Evolutionary conservation across 305 asterid genomes (phyloP).

Genomic region (Rubia peregrina): DNA sequence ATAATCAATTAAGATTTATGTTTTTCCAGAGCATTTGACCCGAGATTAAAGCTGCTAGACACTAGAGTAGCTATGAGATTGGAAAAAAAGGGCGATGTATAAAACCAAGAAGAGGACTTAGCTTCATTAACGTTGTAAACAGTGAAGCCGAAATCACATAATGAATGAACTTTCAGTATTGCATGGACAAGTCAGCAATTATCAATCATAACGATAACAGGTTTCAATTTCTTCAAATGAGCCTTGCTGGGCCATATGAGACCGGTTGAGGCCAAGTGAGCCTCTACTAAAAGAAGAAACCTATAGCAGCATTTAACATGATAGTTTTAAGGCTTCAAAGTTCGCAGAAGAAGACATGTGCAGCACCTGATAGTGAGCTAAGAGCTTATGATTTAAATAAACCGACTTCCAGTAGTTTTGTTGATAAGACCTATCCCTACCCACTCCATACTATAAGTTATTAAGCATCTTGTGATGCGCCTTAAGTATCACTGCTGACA

Average conservation of each 20-base stretch:
- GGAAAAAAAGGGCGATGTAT: background rate
- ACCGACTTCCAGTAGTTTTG: background rate
- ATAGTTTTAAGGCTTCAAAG: background rate
- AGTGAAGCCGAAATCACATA: background rate
- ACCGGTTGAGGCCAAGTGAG: background rate
- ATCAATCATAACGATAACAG: background rate
- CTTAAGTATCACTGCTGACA: background rate
- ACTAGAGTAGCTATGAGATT: background rate
- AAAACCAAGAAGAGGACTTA: background rate
- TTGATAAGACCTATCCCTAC: background rate
- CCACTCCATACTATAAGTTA: background rate
- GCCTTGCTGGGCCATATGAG: background rate
- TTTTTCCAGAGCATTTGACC: background rate
- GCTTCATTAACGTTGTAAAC: background rate
- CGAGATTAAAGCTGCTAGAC: background rate
- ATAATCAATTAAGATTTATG: conserved; percentile 1
- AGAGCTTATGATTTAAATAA: background rate
- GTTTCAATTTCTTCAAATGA: background rate
- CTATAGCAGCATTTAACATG: background rate
- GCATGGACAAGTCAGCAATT: background rate
- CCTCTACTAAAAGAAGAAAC: background rate
- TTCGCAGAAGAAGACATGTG: background rate
- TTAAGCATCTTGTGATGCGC: background rate
- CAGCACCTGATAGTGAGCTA: background rate
- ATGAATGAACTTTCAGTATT: background rate